A percentile compares a stretch with the other conserved stretches of the same genome.
phyloP scores from a whole-genome alignment of 2,329 filamentous ascomycete genomes.

The Nectriaceae sp. region DNA sequence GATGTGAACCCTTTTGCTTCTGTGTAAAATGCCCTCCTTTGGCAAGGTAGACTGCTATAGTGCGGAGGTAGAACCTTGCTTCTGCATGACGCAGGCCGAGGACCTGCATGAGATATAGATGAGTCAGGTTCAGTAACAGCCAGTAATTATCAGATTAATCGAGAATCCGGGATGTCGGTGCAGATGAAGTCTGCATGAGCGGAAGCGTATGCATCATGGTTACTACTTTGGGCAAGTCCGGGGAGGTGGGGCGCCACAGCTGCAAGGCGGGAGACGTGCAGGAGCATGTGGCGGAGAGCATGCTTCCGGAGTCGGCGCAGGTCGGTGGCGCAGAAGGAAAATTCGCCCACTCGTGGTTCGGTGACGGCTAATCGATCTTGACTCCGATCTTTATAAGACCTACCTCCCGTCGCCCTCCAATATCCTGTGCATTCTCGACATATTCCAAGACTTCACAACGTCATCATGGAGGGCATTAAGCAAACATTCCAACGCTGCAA shows the following conservation, averaged over 20 bases:
- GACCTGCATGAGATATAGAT: too few relatives aligned
- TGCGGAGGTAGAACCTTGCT: too few relatives aligned
- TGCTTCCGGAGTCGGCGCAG: slow-evolving; percentile 28
- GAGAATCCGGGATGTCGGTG: too few relatives aligned
- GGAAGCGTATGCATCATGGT: slow-evolving; percentile 2
- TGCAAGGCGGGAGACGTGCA: slow-evolving; percentile 27
- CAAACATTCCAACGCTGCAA: slow-evolving; percentile 63
- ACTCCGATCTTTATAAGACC: not conserved
- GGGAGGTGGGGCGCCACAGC: slow-evolving; percentile 16
- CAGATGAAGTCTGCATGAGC: not conserved
- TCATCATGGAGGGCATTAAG: slow-evolving; percentile 58
- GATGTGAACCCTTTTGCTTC: too few relatives aligned
- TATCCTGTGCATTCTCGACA: not conserved
- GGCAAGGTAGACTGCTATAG: too few relatives aligned
- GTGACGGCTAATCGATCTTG: not conserved
- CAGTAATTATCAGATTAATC: too few relatives aligned
- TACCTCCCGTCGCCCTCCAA: not conserved
- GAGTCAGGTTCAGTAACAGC: too few relatives aligned
- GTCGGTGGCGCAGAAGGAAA: slow-evolving; percentile 22
- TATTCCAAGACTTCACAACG: not conserved
- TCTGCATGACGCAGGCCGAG: too few relatives aligned
- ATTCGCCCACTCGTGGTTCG: slow-evolving; percentile 8
- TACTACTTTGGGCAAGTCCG: slow-evolving; percentile 33
- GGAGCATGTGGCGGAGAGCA: slow-evolving; percentile 30
- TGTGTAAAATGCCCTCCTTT: too few relatives aligned